A percentile compares a stretch with the other conserved stretches of the same genome.
Conservation (phyloP, 1,284 basidiomycete species). For the Boletus semigastroideus region DNA sequence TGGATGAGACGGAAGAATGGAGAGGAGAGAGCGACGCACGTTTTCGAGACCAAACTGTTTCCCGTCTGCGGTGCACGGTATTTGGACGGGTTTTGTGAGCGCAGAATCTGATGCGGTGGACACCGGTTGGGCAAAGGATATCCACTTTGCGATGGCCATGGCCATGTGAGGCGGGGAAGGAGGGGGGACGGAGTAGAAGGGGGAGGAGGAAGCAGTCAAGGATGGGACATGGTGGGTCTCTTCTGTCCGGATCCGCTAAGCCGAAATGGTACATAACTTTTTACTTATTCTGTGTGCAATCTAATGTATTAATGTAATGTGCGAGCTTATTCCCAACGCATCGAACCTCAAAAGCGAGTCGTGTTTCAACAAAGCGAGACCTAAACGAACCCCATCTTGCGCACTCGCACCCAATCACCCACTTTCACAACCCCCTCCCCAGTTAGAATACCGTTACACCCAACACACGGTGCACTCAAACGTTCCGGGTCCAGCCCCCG, state of each 20-base stretch:
- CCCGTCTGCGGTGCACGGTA: conserved; percentile 56
- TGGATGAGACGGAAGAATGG: conserved; percentile 1
- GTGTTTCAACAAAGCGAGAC: neutral
- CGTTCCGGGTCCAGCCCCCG: conserved; percentile 49
- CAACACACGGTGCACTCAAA: conserved; percentile 57
- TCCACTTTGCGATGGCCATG: conserved; percentile 38
- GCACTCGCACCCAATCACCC: conserved; percentile 56
- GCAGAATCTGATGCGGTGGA: conserved; percentile 28
- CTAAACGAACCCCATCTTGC: conserved; percentile 37
- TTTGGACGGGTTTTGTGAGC: conserved; percentile 34
- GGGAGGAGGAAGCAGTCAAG: neutral
- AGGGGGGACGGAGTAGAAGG: neutral
- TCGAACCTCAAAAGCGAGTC: too few relatives aligned
- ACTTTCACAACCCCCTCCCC: conserved; percentile 52
- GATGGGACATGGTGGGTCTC: conserved; percentile 7
- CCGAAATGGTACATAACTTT: conserved; percentile 1
- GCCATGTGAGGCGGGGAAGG: conserved; percentile 15
- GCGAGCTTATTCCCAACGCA: neutral
- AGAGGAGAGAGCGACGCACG: conserved; percentile 49
- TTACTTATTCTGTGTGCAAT: too few relatives aligned
- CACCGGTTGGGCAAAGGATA: conserved; percentile 34
- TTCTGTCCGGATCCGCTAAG: conserved; percentile 5
- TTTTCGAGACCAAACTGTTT: conserved; percentile 93
- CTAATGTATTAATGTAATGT: neutral
- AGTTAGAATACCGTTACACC: conserved; percentile 55